Evolutionary conservation across 2,329 filamentous ascomycete species (phyloP).

Genomic region (Fusarium sp.): DNA sequence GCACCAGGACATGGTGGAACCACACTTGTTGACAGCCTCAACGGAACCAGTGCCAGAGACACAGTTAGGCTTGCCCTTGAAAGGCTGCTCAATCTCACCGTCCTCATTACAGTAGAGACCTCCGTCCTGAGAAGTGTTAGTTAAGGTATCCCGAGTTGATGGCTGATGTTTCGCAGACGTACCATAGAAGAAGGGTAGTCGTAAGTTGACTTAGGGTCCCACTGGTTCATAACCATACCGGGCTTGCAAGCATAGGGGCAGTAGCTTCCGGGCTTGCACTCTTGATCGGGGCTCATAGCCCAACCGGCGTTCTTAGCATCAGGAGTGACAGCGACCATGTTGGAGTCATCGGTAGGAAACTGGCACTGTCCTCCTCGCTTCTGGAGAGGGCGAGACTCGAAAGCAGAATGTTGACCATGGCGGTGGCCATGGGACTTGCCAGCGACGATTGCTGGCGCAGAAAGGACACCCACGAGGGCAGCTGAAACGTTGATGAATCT

Average conservation of each 20-base stretch:
- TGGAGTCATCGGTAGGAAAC: constrained; percentile 71
- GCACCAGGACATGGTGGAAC: constrained; percentile 74
- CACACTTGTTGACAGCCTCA: constrained; percentile 73
- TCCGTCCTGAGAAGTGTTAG: constrained; percentile 66
- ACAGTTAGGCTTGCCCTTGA: constrained; percentile 75
- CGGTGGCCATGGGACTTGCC: constrained; percentile 49
- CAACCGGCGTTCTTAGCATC: constrained; percentile 75
- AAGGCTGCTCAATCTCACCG: constrained; percentile 76
- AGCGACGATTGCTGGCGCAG: constrained; percentile 54
- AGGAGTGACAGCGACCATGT: constrained; percentile 75
- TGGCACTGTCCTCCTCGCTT: constrained; percentile 69
- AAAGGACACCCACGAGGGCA: constrained; percentile 61
- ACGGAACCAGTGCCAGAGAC: constrained; percentile 74
- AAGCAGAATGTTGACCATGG: constrained; percentile 49
- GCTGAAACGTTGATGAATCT: constrained; percentile 63
- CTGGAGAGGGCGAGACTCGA: constrained; percentile 49
- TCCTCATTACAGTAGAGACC: constrained; percentile 76
- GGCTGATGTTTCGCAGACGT: constrained; percentile 44
- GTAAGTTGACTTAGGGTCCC: constrained; percentile 78
- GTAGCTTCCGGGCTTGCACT: constrained; percentile 73
- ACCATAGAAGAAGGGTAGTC: constrained; percentile 78
- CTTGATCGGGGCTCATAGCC: constrained; percentile 81
- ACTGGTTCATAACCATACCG: constrained; percentile 82
- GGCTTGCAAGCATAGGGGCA: constrained; percentile 82
- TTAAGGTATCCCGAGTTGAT: not conserved